phyloP scores from a whole-genome alignment of 2,329 filamentous ascomycete genomes.

The Apiospora saccharicola region DNA sequence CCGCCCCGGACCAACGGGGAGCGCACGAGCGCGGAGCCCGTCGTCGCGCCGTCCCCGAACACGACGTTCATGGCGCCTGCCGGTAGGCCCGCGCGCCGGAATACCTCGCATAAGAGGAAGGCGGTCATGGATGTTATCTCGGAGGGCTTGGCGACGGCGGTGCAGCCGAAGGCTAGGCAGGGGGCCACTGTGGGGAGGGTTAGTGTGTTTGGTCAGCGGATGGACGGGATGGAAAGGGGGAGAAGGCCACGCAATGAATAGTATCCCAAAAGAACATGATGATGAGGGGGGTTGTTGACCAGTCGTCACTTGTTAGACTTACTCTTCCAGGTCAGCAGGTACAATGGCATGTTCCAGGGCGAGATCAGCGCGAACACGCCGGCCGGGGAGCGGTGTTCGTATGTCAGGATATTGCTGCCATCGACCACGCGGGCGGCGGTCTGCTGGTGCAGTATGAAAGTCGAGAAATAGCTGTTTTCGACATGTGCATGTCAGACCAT shows the following conservation, averaged over 20 bases:
- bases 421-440: constrained; percentile 43
- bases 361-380: constrained; percentile 45
- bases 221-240: neutral
- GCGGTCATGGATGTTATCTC: constrained; percentile 45
- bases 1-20: constrained; percentile 40
- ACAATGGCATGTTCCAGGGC: constrained; percentile 47
- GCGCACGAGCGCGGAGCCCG: constrained; percentile 40
- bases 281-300: neutral
- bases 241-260: neutral
- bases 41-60: constrained; percentile 43
- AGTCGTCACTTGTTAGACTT: neutral
- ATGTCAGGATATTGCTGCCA: constrained; percentile 39
- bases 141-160: constrained; percentile 45
- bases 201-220: neutral
- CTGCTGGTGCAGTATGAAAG: constrained; percentile 44
- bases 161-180: constrained; percentile 46
- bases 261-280: neutral
- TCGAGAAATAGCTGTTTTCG: constrained; percentile 42
- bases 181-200: constrained; percentile 35
- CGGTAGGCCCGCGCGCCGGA: constrained; percentile 38
- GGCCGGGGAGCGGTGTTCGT: constrained; percentile 44
- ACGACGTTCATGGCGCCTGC: constrained; percentile 43
- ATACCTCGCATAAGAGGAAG: constrained; percentile 38
- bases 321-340: constrained; percentile 44
- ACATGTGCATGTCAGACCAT: neutral